Conservation (phyloP, 805 yeast species). For the Nakazawaea ishiwadae region DNA sequence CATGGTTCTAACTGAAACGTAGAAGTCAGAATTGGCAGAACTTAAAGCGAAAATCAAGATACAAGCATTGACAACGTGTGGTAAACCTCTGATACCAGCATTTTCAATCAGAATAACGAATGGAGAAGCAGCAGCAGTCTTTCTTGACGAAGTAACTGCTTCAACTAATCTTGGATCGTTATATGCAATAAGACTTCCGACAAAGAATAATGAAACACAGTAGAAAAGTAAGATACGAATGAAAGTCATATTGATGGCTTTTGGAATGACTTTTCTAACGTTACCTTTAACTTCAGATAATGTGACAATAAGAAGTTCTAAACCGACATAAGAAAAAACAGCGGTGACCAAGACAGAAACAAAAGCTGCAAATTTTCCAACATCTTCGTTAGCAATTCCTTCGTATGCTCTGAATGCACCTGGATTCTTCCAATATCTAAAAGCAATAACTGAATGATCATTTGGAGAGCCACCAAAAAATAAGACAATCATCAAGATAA, state of each 20-base stretch:
- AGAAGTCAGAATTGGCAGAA: conserved; percentile 76
- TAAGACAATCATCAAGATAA: conserved; percentile 41
- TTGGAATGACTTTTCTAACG: conserved; percentile 46
- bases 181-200: conserved; percentile 67
- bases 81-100: conserved; percentile 60
- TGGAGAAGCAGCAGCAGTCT: conserved; percentile 71
- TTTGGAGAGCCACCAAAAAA: conserved; percentile 52
- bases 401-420: conserved; percentile 53
- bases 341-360: conserved; percentile 60
- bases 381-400: conserved; percentile 32
- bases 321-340: conserved; percentile 67
- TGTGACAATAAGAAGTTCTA: conserved; percentile 36
- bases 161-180: conserved; percentile 36
- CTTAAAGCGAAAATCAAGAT: conserved; percentile 74
- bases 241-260: conserved; percentile 61
- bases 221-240: conserved; percentile 63
- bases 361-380: conserved; percentile 59
- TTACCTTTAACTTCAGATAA: conserved; percentile 24
- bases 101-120: conserved; percentile 75
- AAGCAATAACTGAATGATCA: conserved; percentile 41
- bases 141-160: conserved; percentile 41
- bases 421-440: conserved; percentile 65
- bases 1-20: conserved; percentile 58
- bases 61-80: conserved; percentile 73
- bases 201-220: conserved; percentile 58